phyloP scores from a whole-genome alignment of 345 rosid species.

The Citrus sp. region DNA sequence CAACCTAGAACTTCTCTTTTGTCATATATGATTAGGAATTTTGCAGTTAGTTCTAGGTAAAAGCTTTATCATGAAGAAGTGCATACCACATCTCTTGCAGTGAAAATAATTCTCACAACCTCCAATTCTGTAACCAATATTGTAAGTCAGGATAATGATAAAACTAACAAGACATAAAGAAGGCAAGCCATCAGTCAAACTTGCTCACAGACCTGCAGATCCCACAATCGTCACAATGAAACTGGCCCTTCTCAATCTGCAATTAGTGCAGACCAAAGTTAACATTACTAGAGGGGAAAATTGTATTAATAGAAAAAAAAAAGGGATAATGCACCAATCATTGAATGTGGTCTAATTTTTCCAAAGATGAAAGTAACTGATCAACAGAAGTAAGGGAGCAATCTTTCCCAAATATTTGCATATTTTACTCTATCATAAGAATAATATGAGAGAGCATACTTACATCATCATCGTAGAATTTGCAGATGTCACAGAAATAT shows the following conservation, averaged over 20 bases:
- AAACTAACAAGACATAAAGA: neutral
- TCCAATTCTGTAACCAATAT: slow-evolving; percentile 63
- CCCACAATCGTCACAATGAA: slow-evolving; percentile 96
- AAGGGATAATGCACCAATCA: slow-evolving; percentile 5
- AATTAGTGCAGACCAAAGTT: slow-evolving; percentile 1
- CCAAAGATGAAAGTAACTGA: neutral
- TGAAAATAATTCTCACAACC: slow-evolving; percentile 82
- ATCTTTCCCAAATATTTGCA: neutral
- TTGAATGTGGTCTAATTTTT: neutral
- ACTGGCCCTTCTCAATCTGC: slow-evolving; percentile 71
- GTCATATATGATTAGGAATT: neutral
- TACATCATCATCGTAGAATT: slow-evolving; percentile 93
- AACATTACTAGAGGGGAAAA: slow-evolving; percentile 3
- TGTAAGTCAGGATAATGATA: neutral
- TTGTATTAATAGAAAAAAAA: neutral
- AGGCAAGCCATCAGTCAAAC: neutral
- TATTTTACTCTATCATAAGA: neutral
- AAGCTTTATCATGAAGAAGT: neutral
- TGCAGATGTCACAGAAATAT: slow-evolving; percentile 87
- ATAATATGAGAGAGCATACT: slow-evolving; percentile 11
- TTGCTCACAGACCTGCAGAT: slow-evolving; percentile 73
- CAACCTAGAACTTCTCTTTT: neutral
- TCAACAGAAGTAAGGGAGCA: slow-evolving; percentile 6
- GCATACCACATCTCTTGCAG: slow-evolving; percentile 93
- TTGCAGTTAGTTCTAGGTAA: neutral